A percentile compares a stretch with the other conserved stretches of the same genome.
Evolutionary conservation across 371 early-diverging fungal genomes (phyloP).

Genomic region (Catenaria anguillulae): DNA sequence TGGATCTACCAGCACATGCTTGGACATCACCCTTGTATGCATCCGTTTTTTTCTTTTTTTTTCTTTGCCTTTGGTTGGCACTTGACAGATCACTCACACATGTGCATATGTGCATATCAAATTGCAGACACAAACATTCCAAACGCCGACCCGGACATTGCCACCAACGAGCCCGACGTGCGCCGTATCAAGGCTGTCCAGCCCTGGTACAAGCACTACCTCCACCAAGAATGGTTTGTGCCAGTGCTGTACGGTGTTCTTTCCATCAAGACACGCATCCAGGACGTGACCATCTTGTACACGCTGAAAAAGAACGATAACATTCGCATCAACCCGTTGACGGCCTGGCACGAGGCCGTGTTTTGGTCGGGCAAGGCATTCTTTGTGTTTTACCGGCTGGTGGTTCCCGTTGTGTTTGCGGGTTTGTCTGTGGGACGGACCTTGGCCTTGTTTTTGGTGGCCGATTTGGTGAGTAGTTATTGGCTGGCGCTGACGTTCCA

Average conservation of each 20-base stretch:
- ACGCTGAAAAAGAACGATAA: conserved; percentile 25
- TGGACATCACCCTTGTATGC: conserved; percentile 43
- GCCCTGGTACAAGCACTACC: conserved; percentile 30
- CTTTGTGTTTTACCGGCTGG: conserved; percentile 32
- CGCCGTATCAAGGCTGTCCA: conserved; percentile 36
- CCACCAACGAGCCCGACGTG: conserved; percentile 30
- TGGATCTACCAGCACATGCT: conserved; percentile 45
- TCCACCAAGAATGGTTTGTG: conserved; percentile 32
- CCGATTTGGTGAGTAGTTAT: conserved; percentile 30
- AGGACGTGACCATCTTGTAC: conserved; percentile 34
- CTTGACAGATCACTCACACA: no score
- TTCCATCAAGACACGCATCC: conserved; percentile 35
- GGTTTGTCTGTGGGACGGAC: background rate
- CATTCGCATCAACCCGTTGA: conserved; percentile 32
- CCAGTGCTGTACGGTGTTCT: conserved; percentile 35
- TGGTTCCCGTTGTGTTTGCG: conserved; percentile 16
- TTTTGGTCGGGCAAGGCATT: conserved; percentile 43
- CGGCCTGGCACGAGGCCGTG: conserved; percentile 23
- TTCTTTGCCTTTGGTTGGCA: no score
- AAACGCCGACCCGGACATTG: conserved; percentile 38
- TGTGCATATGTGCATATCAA: no score
- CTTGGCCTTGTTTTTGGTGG: conserved; percentile 21
- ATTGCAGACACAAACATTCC: conserved; percentile 37
- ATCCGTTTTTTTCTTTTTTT: no score
- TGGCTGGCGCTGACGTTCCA: conserved; percentile 44